phyloP scores from a whole-genome alignment of 2,329 filamentous ascomycete species.

The Aspergillus latus region DNA sequence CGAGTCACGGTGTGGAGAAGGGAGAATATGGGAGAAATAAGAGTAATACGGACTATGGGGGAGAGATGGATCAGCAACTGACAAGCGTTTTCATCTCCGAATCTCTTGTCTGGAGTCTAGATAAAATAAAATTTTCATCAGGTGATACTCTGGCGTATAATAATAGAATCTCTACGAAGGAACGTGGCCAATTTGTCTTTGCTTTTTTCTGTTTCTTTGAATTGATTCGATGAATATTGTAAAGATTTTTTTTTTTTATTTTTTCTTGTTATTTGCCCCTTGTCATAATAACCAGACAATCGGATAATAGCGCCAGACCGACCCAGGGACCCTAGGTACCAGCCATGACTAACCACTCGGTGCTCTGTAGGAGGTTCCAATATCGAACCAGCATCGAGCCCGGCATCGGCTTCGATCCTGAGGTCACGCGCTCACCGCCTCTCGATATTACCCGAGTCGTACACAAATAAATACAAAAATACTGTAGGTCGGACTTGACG shows the following conservation, averaged over 20 bases:
- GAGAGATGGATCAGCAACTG: constrained; percentile 17
- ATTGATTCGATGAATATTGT: not conserved
- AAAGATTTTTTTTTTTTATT: not conserved
- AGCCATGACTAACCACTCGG: no score
- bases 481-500: not conserved
- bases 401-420: constrained; percentile 3
- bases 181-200: constrained; percentile 7
- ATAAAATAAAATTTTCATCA: constrained; percentile 2
- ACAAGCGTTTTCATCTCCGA: not conserved
- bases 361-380: not conserved
- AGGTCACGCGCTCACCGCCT: constrained; percentile 13
- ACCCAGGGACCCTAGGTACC: not conserved
- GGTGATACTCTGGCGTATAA: constrained; percentile 2
- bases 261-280: not conserved
- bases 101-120: not conserved
- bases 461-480: not conserved
- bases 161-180: constrained; percentile 2
- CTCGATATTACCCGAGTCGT: constrained; percentile 8
- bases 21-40: constrained; percentile 10
- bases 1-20: constrained; percentile 21
- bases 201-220: not conserved
- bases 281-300: not conserved
- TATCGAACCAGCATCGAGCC: not conserved
- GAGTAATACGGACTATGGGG: constrained; percentile 2
- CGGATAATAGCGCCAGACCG: constrained; percentile 9